Evolutionary conservation across 768 basidiomycete genomes (phyloP).

Genomic region (Russula griseocarnosa): DNA sequence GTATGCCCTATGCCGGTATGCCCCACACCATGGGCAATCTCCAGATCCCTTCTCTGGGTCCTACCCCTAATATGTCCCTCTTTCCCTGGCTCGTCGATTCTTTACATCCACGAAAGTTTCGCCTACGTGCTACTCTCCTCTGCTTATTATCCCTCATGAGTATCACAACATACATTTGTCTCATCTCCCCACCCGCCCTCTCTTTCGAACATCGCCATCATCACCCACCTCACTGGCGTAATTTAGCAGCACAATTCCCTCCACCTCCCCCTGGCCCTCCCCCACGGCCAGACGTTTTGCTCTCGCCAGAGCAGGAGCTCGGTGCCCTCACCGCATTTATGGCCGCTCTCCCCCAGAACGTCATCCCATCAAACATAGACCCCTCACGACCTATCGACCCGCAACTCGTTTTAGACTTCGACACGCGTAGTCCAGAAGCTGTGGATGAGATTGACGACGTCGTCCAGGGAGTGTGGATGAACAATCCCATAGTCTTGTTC

Average conservation of each 20-base stretch:
- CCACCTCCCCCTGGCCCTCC: slow-evolving; percentile 24
- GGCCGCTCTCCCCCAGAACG: slow-evolving; percentile 68
- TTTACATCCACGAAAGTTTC: slow-evolving; percentile 24
- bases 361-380: slow-evolving; percentile 63
- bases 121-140: slow-evolving; percentile 24
- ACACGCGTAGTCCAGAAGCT: slow-evolving; percentile 62
- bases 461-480: slow-evolving; percentile 63
- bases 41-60: slow-evolving; percentile 4
- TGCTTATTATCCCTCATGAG: slow-evolving; percentile 23
- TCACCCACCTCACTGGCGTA: slow-evolving; percentile 11
- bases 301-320: slow-evolving; percentile 59
- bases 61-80: not conserved
- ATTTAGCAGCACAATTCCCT: slow-evolving; percentile 10
- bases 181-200: slow-evolving; percentile 23
- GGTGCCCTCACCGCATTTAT: slow-evolving; percentile 73
- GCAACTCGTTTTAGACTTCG: slow-evolving; percentile 78
- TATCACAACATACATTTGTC: slow-evolving; percentile 23
- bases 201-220: not conserved
- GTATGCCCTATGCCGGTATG: slow-evolving; percentile 17
- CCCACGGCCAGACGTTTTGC: slow-evolving; percentile 41
- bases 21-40: not conserved
- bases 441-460: slow-evolving; percentile 55
- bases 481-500: slow-evolving; percentile 72
- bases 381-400: slow-evolving; percentile 68
- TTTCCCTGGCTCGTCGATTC: slow-evolving; percentile 12